A percentile compares a stretch with the other conserved stretches of the same genome.
phyloP scores from a whole-genome alignment of 768 basidiomycete genomes.

The Multifurca ochricompacta region DNA sequence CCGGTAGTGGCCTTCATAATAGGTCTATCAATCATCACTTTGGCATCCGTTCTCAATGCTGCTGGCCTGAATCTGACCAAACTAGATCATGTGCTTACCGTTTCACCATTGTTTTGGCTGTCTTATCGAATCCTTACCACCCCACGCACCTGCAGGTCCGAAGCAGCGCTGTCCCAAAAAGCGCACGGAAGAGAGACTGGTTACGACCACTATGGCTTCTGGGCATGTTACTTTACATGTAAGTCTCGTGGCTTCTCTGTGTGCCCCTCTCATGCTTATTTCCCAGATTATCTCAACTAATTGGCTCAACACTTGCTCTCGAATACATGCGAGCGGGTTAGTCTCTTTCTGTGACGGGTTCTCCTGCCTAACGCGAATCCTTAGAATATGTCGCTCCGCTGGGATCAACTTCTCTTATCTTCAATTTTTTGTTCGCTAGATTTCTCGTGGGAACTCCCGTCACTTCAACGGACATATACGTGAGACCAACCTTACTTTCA shows the following conservation, averaged over 20 bases:
- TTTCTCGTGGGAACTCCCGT: slow-evolving; percentile 83
- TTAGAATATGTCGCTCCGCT: slow-evolving; percentile 93
- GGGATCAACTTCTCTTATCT: slow-evolving; percentile 87
- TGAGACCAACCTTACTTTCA: slow-evolving; percentile 29
- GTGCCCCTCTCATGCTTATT: slow-evolving; percentile 4
- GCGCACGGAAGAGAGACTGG: slow-evolving; percentile 68
- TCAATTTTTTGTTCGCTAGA: slow-evolving; percentile 93
- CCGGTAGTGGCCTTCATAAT: slow-evolving; percentile 72
- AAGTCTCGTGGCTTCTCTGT: slow-evolving; percentile 24
- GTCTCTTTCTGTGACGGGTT: slow-evolving; percentile 18
- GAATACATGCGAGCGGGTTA: slow-evolving; percentile 81
- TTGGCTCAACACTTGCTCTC: slow-evolving; percentile 80
- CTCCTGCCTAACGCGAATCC: slow-evolving; percentile 19
- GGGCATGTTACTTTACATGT: slow-evolving; percentile 95
- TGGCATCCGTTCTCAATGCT: slow-evolving; percentile 81
- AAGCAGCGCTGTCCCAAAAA: slow-evolving; percentile 68
- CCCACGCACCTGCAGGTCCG: slow-evolving; percentile 43
- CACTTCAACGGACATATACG: slow-evolving; percentile 75
- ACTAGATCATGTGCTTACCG: slow-evolving; percentile 60
- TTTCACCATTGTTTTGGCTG: background rate
- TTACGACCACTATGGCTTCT: slow-evolving; percentile 82
- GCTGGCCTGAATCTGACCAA: slow-evolving; percentile 94
- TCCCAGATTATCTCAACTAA: slow-evolving; percentile 68
- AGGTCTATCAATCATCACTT: slow-evolving; percentile 75
- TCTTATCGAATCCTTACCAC: too few species aligned